Evolutionary conservation across 225 moss, liverwort and hornwort genomes (phyloP), one percentile per base, ranked within the genome.

Genomic region (Bryum argenteum): DNA sequence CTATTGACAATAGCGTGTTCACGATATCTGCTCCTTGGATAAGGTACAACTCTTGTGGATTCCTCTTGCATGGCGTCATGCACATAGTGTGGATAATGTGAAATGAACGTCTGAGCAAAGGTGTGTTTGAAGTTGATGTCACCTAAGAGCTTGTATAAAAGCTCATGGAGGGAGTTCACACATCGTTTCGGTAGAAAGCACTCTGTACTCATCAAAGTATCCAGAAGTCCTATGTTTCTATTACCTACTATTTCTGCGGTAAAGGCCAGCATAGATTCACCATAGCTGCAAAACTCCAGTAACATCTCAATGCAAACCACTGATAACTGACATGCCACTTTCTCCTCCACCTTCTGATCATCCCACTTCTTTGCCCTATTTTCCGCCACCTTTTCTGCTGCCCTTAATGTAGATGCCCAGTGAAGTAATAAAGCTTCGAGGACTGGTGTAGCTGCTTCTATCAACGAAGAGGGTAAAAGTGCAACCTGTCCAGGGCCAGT

Each of bases 61-160:
- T 89, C 93, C 57, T 91, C 93, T 58, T 58, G 73, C 9, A 85
- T 81, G 33, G 85, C 79, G n/a, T 92, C 91, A 26, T 88, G 90
- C 72, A 92, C 71, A 80, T 77, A 96, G 58, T 72, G 85, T 9
- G 95, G 93, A 67, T 96, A 96, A 68, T 80, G 85, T 39, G 72
- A 72, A 61, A 93, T 96, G 55, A 93, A 96, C 56, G 77, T 84
- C 61, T 88, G 80, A 21, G 95, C 95, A 81, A 96, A 96, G 63
- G 89, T 83, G 69, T 81, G 83, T 80, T 96, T 96, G 69, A 96
- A 96, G 68, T 71, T 80, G 71, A 82, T 82, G 82, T 91, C 91
- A 11, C 93, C 95, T 37, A 96, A 70, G 65, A 96, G 95, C 75
- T 96, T 96, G 77, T 96, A 96, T 57, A 96, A 81, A 48, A 96